Evolutionary conservation across 805 yeast species (phyloP).

Genomic region (Maudiozyma turicensis): DNA sequence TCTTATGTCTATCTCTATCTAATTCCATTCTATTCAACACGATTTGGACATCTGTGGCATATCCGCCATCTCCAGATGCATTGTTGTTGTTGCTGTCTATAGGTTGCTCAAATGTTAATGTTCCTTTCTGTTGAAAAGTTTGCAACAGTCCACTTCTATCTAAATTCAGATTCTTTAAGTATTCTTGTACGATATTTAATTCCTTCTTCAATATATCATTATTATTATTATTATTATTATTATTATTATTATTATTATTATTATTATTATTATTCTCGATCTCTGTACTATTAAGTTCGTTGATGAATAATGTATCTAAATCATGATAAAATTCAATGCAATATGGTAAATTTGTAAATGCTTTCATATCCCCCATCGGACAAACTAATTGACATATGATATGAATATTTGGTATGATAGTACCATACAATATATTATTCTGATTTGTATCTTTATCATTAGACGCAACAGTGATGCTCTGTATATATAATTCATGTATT

Average conservation of each 20-base stretch:
- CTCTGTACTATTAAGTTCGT: no score
- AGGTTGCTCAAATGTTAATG: neutral
- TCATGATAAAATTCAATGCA: neutral
- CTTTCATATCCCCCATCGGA: constrained; percentile 1
- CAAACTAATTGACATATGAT: neutral
- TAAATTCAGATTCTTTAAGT: constrained; percentile 16
- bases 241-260: no score
- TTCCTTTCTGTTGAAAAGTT: neutral
- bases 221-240: neutral
- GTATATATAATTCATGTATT: constrained; percentile 12
- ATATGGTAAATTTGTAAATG: constrained; percentile 2
- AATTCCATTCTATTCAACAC: constrained; percentile 77
- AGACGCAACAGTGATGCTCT: constrained; percentile 10
- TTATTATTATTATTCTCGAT: neutral
- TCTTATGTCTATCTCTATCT: constrained; percentile 84
- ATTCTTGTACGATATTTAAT: constrained; percentile 10
- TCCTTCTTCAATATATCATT: neutral
- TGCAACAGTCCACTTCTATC: constrained; percentile 2
- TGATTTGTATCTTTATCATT: neutral
- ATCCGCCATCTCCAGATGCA: neutral
- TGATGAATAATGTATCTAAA: neutral
- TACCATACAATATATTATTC: neutral
- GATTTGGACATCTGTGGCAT: neutral
- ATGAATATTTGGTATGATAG: constrained; percentile 1
- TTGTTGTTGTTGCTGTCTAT: neutral